Base-by-base conservation (phyloP, 2,329 filamentous ascomycete genomes). In the Aspergillus clavatus region DNA sequence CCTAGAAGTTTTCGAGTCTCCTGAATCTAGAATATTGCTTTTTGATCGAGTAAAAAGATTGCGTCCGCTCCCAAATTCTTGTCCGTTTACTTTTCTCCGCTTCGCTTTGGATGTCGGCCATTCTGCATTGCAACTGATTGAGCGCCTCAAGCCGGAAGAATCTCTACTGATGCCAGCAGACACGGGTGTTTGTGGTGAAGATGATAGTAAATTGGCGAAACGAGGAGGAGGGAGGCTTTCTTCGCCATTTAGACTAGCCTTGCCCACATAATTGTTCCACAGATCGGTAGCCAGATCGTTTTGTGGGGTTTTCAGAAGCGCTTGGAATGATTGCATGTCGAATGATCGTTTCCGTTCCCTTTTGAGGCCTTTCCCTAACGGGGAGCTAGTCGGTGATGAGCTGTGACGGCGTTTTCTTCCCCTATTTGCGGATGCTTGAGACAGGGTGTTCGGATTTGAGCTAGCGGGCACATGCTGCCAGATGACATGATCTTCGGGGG, bases 251-350 rank as follows among this genome's bases (percentile, higher is more conserved):
- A 72, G 62, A 42, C 68, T 65, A 50, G 75, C 71, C 58, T 74
- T 69, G 43, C 81, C 67, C 28, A 84, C 79, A 60, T 87, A 89
- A 42, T 84, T 81, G 55, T 86, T 86, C 87, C 87, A 91, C 2
- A 90, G 68, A 52, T 90, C 85, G 24, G 84, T 68, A 2, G 84
- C 85, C 28, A 87, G 84, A 57, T 90, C 86, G 24, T 82, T 77
- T 52, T 84, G 80, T 10, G 83, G 83, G 1, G 84, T 85, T 53
- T 78, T 82, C 35, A 87, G 66, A 0, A 79, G 72, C 43, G 77
- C 72, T 29, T 78, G 76, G 33, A 84, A 67, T 51, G 76, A 74
- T 57, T 80, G 77, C 29, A 83, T 68, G 55, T 86, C 80, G 49
- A 83, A 70, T 0, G 75, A 52, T 46, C 67, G 63, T 55, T 66